Evolutionary conservation across 1,284 basidiomycete species (phyloP), one percentile per base, ranked within the genome.

Genomic region (Leccinum fallax): DNA sequence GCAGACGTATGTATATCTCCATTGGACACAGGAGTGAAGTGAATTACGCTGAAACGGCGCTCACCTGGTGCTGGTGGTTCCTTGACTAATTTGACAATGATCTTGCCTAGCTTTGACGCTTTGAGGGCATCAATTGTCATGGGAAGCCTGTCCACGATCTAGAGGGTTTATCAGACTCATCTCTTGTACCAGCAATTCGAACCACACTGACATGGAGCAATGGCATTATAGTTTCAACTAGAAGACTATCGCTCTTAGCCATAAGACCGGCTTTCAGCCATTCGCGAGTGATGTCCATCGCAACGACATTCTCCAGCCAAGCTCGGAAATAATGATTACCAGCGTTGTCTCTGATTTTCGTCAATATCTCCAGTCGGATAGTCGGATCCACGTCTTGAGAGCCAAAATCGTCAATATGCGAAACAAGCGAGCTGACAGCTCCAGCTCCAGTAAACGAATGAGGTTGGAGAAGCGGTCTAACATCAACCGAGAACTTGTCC

Each of bases 301-400:
- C 92, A 56, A 76, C 75, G 51, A 73, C 24, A 72, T 90, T 91
- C 73, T 91, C 90, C 21, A 85, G 82, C 91, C 90, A 93, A 5
- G 90, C 90, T 53, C 89, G 85, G 72, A 90, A 93, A 71, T 93
- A 93, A 70, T 91, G 88, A 71, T 92, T 92, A 40, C 87, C 88
- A 24, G 92, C 92, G 58, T 87, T 85, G 73, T 93, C 91, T 65
- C 92, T 82, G 66, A 93, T 90, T 76, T 87, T 87, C 15, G 86
- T 89, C 60, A 92, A 74, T 57, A 92, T 85, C 69, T 92, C 88
- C 62, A 87, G 70, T 2, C 90, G 86, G 11, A 81, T 81, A 13
- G 76, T 63, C 7, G 83, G 76, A 57, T 90, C 88, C 21, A 92
- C 85, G 21, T 89, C 86, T 52, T 80, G 70, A 9, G 81, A 74